Evolutionary conservation across 148 eudicot genomes (phyloP).

Genomic region (Dianthus caryophyllus): DNA sequence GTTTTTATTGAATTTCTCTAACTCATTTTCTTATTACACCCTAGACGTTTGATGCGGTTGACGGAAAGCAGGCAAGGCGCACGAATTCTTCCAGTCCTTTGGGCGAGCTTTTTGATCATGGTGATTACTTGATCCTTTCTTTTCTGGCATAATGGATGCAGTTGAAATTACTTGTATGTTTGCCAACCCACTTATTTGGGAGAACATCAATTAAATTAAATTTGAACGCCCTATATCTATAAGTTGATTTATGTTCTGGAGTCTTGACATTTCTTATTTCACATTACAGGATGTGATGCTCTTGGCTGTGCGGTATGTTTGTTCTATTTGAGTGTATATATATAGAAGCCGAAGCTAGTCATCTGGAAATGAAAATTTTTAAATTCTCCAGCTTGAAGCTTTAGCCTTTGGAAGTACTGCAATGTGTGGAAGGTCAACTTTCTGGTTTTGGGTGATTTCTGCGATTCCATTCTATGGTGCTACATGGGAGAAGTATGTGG

Average conservation of each 20-base stretch:
- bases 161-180: not conserved
- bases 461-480: slow-evolving; percentile 88
- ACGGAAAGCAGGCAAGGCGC: slow-evolving; percentile 99
- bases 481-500: slow-evolving; percentile 92
- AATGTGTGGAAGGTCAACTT: slow-evolving; percentile 79
- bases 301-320: slow-evolving; percentile 85
- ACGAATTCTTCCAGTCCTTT: slow-evolving; percentile 97
- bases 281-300: slow-evolving; percentile 81
- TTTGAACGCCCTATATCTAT: not conserved
- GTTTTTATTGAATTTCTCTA: slow-evolving; percentile 1
- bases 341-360: slow-evolving; percentile 2
- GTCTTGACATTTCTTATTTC: slow-evolving; percentile 20
- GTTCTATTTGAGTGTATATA: slow-evolving; percentile 2
- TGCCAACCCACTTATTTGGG: not conserved
- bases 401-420: slow-evolving; percentile 88
- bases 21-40: slow-evolving; percentile 1
- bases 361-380: not conserved
- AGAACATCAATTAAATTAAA: not conserved
- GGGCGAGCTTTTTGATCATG: slow-evolving; percentile 98
- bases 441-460: slow-evolving; percentile 88
- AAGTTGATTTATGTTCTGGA: slow-evolving; percentile 1
- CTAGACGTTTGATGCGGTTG: slow-evolving; percentile 98
- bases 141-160: not conserved
- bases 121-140: slow-evolving; percentile 32
- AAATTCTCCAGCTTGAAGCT: slow-evolving; percentile 60